Evolutionary conservation across 1,139 yeast genomes (phyloP), one percentile per base, ranked within the genome.

Genomic region (Saccharomyces uvarum): DNA sequence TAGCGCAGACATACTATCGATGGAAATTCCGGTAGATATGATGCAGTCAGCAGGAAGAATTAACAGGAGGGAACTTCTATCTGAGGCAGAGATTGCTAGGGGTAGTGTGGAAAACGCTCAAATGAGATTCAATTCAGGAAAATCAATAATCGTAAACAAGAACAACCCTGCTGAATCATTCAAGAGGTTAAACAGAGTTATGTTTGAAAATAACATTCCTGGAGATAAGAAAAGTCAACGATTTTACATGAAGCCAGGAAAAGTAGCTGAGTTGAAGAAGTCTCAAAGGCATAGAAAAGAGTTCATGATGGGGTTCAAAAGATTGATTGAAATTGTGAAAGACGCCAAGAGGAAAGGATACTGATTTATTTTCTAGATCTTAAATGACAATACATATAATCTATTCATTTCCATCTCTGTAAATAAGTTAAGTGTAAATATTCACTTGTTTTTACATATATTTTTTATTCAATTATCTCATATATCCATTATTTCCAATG

Each of bases 331-430:
- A 16, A 70, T 77, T 47, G 80, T 79, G 47, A 75, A 73, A 58
- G 80, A 77, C 56, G 82, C 82, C 38, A 79, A 75, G 65, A 76
- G 82, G 69, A 78, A 76, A 63, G 83, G 83, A 51, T 79, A 79
- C 57, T 79, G 59, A 61, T 6, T 13, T 14, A 11, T 16, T 19
- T 29, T 33, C 19, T 48, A 14, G 9, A 2, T 33, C 19, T 33
- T 14, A 2, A 14, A 33, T 14, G 16, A 4, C 11, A 11, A 8
- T 11, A 33, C 4, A 33, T 33, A 14, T 14, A 14, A 4, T 8
- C 21, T 14, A 16, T 38, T 38, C 24, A 38, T 9, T 38, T 16
- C 44, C n/a, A 9, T 38, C n/a, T 19, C 19, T 38, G 44, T 38
- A 38, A 38, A 38, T 38, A 38, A 11, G 44, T 19, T 14, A 38